Percentiles rank a stretch among this genome's conserved stretches.
phyloP scores from a whole-genome alignment of 768 basidiomycete species.

The Kockovaella imperatae region DNA sequence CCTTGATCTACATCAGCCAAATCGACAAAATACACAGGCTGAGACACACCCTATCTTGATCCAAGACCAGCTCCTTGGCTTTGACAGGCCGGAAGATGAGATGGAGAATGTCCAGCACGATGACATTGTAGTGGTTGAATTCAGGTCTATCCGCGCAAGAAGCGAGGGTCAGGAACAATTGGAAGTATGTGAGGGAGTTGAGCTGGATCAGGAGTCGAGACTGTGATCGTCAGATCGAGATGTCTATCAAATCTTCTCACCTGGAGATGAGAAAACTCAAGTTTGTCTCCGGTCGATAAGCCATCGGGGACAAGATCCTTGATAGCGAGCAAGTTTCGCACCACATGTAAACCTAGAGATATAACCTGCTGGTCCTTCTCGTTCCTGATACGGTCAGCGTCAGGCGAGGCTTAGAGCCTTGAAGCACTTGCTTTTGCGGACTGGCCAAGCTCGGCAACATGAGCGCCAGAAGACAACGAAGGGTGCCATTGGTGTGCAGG shows the following conservation, averaged over 20 bases:
- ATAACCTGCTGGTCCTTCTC: slow-evolving; percentile 80
- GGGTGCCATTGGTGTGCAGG: slow-evolving; percentile 18
- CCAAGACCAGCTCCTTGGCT: slow-evolving; percentile 50
- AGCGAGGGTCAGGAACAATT: slow-evolving; percentile 76
- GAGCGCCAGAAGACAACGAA: slow-evolving; percentile 47
- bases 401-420: background rate
- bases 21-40: background rate
- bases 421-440: slow-evolving; percentile 45
- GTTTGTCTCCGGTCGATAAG: slow-evolving; percentile 65
- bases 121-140: slow-evolving; percentile 76
- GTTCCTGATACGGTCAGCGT: slow-evolving; percentile 46
- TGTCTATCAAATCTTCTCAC: slow-evolving; percentile 38
- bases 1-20: slow-evolving; percentile 49
- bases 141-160: slow-evolving; percentile 71
- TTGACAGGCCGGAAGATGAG: slow-evolving; percentile 75
- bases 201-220: slow-evolving; percentile 64
- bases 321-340: slow-evolving; percentile 92
- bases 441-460: slow-evolving; percentile 72
- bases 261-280: slow-evolving; percentile 70
- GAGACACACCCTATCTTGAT: slow-evolving; percentile 40
- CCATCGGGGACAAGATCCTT: slow-evolving; percentile 70
- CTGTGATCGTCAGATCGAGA: slow-evolving; percentile 26
- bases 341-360: slow-evolving; percentile 75
- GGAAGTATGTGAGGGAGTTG: slow-evolving; percentile 62
- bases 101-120: slow-evolving; percentile 87